Base-by-base conservation (phyloP, 1,139 yeast genomes). In the Yamadazyma trypodendri region DNA sequence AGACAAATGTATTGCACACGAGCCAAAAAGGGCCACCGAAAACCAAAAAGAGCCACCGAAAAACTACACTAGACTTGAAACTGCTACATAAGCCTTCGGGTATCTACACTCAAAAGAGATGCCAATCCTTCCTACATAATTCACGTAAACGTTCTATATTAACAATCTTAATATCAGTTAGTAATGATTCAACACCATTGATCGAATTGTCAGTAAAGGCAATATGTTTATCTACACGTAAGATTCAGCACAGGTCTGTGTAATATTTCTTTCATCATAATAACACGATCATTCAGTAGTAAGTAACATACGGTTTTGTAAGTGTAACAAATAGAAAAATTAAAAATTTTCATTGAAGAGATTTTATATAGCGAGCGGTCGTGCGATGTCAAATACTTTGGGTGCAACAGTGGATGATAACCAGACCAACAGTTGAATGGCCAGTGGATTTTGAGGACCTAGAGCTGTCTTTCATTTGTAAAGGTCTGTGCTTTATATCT, bases 191-290 rank as follows among this genome's bases (percentile, higher is more conserved):
- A n/a, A 27, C 13, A 7, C 11, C 14, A 6, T 12, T 24, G 28
- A 27, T 27, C 12, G 22, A 22, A 18, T 18, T 15, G 22, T 56
- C 60, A 56, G 60, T 51, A 51, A 54, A 63, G 66, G 68, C 68
- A 63, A 62, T 61, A 61, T 57, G 54, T 54, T 61, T 62, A 58
- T 65, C 66, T 60, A 62, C 70, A 65, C 43, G 30, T 44, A 44
- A 34, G 41, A 23, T 56, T 75, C 77, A 67, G 81, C 71, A 72
- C 81, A 76, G 81, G 81, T 76, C 81, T 76, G 81, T 75, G 79
- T 68, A 40, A 45, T 59, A 62, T 63, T 63, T 63, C 46, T 65
- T 51, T 71, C 75, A 69, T 73, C 77, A 68, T 51, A 9, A 24
- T 24, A 24, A 24, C 28, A 28, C n/a, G 17, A 28, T 18, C 23